Base-by-base conservation (phyloP, 306 rosid genomes). In the Pterocarpus macrocarpus region DNA sequence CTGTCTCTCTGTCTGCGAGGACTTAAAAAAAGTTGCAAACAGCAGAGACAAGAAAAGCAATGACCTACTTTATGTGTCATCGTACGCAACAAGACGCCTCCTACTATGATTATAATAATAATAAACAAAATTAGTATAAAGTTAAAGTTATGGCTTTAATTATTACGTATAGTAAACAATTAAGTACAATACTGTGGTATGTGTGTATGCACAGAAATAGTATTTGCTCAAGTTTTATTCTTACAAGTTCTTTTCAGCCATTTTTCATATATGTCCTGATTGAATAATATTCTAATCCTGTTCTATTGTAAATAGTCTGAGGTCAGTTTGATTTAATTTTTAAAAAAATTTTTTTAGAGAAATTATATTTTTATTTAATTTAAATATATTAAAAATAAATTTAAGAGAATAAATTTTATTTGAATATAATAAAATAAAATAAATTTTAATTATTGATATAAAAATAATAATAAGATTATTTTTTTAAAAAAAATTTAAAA, bases 41-140 rank as follows among this genome's bases (percentile, higher is more conserved):
- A 75, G 11, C 7, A n/a, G 22, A 36, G 81, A 75, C 72, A 57
- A 12, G 49, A 64, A 75, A 47, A 81, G 85, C 81, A 38, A 55
- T 53, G 71, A 50, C 30, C 70, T 38, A 38, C 70, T 38, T 65
- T 38, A 12, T 5, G 3, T 55, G 30, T 55, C 61, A 17, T n/a
- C 2, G 12, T 6, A 3, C 15, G 17, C 16, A 14, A 5, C 7
- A 4, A 47, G 14, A 9, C 14, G 17, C 58, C 56, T 49, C 16
- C 5, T 52, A 14, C 5, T 8, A 52, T 15, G 14, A 49, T 49
- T 53, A 53, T 4, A 1, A 55, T 2, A n/a, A 5, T 2, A n/a
- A 16, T 55, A 55, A n/a, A n/a, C 11, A 16, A 5, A n/a, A 55
- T 15, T 16, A 55, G 1, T 15, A 55, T 55, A n/a, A 55, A 55